Percentiles rank a stretch among this genome's conserved stretches.
These are phyloP conservation scores for Diutina rugosa DNA, from an alignment of 1,139 yeast species.

Conservation along the genomic window DNA sequence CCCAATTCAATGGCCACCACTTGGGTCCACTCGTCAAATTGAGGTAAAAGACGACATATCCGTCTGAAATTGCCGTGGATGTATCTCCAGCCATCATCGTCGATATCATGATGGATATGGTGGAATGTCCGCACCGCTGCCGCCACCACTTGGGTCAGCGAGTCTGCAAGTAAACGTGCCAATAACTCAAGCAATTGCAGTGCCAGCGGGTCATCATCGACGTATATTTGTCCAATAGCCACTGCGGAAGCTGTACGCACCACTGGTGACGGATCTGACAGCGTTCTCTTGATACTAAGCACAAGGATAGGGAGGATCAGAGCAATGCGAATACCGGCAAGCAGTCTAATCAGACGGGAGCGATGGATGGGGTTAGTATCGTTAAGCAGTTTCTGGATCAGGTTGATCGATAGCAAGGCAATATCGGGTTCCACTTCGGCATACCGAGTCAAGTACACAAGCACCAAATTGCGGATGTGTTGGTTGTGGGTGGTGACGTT, in stretches of 20 bases:
- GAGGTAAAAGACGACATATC: conserved; percentile 37
- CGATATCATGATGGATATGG: conserved; percentile 16
- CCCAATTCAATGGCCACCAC: conserved; percentile 45
- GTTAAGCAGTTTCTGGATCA: conserved; percentile 71
- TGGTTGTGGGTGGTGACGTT: conserved; percentile 65
- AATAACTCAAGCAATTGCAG: background rate
- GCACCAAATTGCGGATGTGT: conserved; percentile 65
- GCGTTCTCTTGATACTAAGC: conserved; percentile 57
- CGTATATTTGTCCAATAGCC: conserved; percentile 56
- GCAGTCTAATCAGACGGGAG: conserved; percentile 63
- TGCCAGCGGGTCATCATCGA: conserved; percentile 17
- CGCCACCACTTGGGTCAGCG: conserved; percentile 56
- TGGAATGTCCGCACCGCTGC: conserved; percentile 50
- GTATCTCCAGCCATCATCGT: conserved; percentile 37
- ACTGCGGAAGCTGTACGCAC: conserved; percentile 77
- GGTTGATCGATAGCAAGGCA: conserved; percentile 78
- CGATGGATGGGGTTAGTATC: conserved; percentile 61
- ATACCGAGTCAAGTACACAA: conserved; percentile 61
- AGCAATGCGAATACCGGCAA: conserved; percentile 69
- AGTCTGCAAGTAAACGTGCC: conserved; percentile 31
- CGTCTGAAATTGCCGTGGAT: conserved; percentile 64
- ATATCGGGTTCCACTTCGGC: conserved; percentile 83
- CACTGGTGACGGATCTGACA: conserved; percentile 58
- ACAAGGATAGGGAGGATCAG: conserved; percentile 72
- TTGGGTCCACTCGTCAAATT: conserved; percentile 75